Conservation (phyloP, 2,329 filamentous ascomycete genomes). For the Epichloe brachyelytri region DNA sequence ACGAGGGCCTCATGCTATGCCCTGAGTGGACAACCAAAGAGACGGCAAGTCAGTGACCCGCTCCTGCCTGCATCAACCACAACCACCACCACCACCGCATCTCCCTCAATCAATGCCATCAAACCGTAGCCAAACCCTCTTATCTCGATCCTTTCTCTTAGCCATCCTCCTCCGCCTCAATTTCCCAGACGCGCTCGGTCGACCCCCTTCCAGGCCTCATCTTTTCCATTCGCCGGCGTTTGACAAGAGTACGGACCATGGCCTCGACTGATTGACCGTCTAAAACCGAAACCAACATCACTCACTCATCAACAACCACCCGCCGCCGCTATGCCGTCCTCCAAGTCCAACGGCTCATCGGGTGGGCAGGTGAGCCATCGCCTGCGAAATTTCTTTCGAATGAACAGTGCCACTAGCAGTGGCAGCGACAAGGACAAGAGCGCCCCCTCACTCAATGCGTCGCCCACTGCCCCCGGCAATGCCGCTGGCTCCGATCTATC, state of each 20-base stretch:
- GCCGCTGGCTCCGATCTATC: slow-evolving; percentile 6
- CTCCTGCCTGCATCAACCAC: neutral
- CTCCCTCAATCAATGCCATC: neutral
- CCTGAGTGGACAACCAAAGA: neutral
- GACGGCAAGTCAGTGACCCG: neutral
- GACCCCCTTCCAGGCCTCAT: neutral
- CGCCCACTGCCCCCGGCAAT: slow-evolving; percentile 7
- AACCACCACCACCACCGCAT: neutral
- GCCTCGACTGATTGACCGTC: slow-evolving; percentile 22
- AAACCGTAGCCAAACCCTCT: no score
- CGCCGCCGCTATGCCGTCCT: slow-evolving; percentile 32
- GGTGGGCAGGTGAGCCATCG: slow-evolving; percentile 53
- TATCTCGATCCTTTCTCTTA: neutral
- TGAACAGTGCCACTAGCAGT: slow-evolving; percentile 36
- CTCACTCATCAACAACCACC: neutral
- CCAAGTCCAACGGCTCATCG: slow-evolving; percentile 36
- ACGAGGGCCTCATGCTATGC: no score
- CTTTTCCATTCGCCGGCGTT: neutral
- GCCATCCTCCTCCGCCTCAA: neutral
- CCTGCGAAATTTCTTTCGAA: slow-evolving; percentile 59
- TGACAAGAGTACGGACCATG: slow-evolving; percentile 21
- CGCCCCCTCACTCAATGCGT: slow-evolving; percentile 1
- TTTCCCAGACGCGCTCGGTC: neutral
- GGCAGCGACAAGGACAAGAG: slow-evolving; percentile 23
- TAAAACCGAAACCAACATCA: neutral